phyloP scores from a whole-genome alignment of 345 rosid genomes.

The Eucalyptus regnans region DNA sequence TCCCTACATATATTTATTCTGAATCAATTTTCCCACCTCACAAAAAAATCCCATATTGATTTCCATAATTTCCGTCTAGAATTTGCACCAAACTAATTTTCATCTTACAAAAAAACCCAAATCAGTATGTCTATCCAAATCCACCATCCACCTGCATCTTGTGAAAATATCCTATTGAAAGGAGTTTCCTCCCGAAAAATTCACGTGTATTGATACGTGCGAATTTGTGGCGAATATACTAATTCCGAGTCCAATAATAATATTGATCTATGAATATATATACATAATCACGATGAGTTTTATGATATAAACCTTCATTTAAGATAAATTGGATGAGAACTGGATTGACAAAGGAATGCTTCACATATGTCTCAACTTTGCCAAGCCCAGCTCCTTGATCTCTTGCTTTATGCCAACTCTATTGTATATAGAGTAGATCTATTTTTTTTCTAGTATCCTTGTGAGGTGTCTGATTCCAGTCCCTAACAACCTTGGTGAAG shows the following conservation, averaged over 20 bases:
- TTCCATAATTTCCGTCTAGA: too few species aligned
- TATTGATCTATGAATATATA: too few species aligned
- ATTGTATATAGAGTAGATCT: too few species aligned
- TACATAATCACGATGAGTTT: background rate
- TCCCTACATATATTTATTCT: background rate
- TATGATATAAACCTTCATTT: background rate
- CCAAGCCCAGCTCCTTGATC: too few species aligned
- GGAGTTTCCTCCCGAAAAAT: background rate
- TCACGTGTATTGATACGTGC: fast-evolving
- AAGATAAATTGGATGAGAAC: too few species aligned
- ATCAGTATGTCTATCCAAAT: background rate
- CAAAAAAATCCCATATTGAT: background rate
- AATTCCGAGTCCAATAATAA: fast-evolving
- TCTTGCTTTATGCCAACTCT: too few species aligned
- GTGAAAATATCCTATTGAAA: background rate
- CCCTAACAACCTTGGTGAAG: too few species aligned
- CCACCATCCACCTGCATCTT: background rate
- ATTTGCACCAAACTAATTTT: background rate
- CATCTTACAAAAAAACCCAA: background rate
- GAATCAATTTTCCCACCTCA: background rate
- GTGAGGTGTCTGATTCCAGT: too few species aligned
- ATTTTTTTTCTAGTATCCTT: too few species aligned
- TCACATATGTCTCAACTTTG: too few species aligned
- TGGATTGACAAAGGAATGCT: too few species aligned
- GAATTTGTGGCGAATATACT: background rate